Evolutionary conservation across 768 basidiomycete species (phyloP).

Genomic region (Stropharia rugosoannulata): DNA sequence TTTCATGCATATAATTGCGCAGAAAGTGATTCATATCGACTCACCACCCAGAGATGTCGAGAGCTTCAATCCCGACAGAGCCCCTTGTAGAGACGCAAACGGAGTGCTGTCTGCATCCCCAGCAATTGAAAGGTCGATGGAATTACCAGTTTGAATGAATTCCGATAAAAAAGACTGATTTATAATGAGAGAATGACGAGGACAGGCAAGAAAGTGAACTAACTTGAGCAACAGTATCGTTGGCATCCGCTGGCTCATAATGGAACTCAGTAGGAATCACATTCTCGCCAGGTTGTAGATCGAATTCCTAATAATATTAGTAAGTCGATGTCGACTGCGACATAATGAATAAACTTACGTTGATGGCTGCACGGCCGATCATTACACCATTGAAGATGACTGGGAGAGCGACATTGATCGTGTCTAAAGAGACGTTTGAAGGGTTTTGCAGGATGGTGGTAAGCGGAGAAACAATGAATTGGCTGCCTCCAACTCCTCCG

Average conservation of each 20-base stretch:
- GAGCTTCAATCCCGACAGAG: constrained; percentile 52
- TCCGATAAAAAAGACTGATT: constrained; percentile 51
- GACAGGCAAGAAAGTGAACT: background rate
- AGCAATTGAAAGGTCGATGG: constrained; percentile 51
- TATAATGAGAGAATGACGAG: background rate
- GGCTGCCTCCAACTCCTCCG: constrained; percentile 57
- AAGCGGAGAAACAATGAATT: constrained; percentile 60
- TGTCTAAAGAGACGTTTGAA: constrained; percentile 64
- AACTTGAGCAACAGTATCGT: constrained; percentile 63
- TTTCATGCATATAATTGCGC: background rate
- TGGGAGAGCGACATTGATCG: constrained; percentile 55
- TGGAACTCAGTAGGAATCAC: constrained; percentile 58
- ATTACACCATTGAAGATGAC: constrained; percentile 54
- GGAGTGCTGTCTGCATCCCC: constrained; percentile 63
- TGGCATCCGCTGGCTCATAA: constrained; percentile 62
- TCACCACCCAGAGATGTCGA: constrained; percentile 48
- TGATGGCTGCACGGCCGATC: constrained; percentile 60
- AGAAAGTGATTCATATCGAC: background rate
- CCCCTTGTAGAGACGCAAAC: constrained; percentile 56
- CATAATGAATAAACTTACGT: constrained; percentile 36
- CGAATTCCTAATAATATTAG: constrained; percentile 39
- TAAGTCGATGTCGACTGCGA: background rate
- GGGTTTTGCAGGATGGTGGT: constrained; percentile 62
- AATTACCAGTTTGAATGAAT: constrained; percentile 54
- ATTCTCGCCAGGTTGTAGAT: constrained; percentile 60